Evolutionary conservation across 116 monocot species (phyloP), one percentile per base, ranked within the genome.

Genomic region (Cymodocea nodosa): DNA sequence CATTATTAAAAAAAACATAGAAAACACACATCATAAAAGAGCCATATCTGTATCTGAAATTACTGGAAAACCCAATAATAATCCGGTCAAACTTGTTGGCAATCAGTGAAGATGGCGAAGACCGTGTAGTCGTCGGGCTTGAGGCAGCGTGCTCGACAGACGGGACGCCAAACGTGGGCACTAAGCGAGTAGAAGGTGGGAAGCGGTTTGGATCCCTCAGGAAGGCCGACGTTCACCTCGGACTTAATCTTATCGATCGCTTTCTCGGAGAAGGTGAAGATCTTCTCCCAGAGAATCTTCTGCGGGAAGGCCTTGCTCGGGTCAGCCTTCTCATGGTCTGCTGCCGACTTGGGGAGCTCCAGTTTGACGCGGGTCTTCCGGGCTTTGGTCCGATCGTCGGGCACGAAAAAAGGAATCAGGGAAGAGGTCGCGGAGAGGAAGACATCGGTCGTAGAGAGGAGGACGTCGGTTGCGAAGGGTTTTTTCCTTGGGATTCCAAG

Each of bases 111-210:
- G 60, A 90, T 74, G 66, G 90, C 90, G 72, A 95, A 95, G 40
- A 76, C 79, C 20, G 95, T 90, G 75, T 69, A 56, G 70, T 74
- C 90, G 22, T 84, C 83, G 4, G 90, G 83, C 34, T 68, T 70
- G 55, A 94, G 79, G 34, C 61, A 50, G 52, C 94, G 86, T 22
- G 94, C 94, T 0, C 94, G 94, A 73, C 78, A 75, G 9, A 94
- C 80, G 52, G 82, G 73, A 34, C 79, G 82, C 94, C 94, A 94
- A 6, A 85, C 62, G 75, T 94, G 94, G 23, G 78, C 85, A 14
- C 79, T 82, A 64, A 94, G 89, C 51, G 85, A 90, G 70, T 94
- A 87, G 81, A 94, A 94, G 36, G 81, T 79, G 68, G 94, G 90
- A 64, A 94, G 71, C 14, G 86, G 82, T 64, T 87, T 85, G 66